Evolutionary conservation across 2,329 filamentous ascomycete genomes (phyloP).

Genomic region (Lachnellula occidentalis): DNA sequence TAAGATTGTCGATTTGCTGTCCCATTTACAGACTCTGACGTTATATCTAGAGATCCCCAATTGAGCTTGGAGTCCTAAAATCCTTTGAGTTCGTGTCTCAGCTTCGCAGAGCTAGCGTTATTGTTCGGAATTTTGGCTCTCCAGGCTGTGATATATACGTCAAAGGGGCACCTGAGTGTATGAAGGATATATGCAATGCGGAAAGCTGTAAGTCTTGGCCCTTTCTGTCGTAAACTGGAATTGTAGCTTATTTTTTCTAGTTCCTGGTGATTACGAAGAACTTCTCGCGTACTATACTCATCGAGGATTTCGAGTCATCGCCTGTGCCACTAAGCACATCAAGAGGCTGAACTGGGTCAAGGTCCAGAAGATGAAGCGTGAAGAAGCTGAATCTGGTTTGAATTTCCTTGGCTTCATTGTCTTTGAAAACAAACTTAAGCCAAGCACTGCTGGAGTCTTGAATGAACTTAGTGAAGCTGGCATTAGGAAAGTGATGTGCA

Average conservation of each 20-base stretch:
- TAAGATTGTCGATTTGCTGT: conserved; percentile 16
- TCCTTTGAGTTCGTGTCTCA: conserved; percentile 95
- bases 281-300: conserved; percentile 88
- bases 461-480: conserved; percentile 76
- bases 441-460: conserved; percentile 74
- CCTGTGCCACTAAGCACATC: conserved; percentile 84
- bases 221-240: background rate
- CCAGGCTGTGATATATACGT: conserved; percentile 84
- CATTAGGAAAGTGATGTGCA: conserved; percentile 92
- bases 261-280: conserved; percentile 86
- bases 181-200: conserved; percentile 84
- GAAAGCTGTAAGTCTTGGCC: conserved; percentile 60
- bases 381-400: conserved; percentile 76
- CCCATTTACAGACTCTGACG: background rate
- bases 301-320: conserved; percentile 92
- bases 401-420: conserved; percentile 95
- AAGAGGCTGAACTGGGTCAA: conserved; percentile 89
- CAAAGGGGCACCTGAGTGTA: conserved; percentile 93
- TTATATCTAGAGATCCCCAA: conserved; percentile 39
- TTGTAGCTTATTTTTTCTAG: conserved; percentile 32
- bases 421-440: conserved; percentile 97
- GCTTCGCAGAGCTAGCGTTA: conserved; percentile 83
- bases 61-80: conserved; percentile 87
- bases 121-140: conserved; percentile 83
- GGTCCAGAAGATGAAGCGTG: conserved; percentile 85